Evolutionary conservation across 805 yeast genomes (phyloP).

Genomic region (Geotrichum ghanense): DNA sequence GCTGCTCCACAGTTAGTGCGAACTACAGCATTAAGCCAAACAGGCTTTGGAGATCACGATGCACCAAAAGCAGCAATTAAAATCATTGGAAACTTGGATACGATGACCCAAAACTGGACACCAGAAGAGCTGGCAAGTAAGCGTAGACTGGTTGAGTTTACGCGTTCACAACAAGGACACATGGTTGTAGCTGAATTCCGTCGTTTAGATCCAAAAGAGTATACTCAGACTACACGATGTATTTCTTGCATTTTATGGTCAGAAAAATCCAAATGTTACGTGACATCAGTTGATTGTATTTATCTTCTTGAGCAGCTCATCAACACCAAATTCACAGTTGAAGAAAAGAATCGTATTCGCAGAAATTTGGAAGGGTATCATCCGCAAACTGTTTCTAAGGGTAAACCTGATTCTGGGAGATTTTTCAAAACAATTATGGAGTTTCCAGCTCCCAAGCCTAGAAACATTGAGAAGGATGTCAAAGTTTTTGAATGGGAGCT

Average conservation of each 20-base stretch:
- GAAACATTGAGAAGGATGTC: conserved; percentile 60
- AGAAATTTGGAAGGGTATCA: conserved; percentile 53
- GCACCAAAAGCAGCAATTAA: conserved; percentile 21
- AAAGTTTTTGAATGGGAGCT: conserved; percentile 54
- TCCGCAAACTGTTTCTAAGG: conserved; percentile 48
- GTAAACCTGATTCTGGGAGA: conserved; percentile 27
- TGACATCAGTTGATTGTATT: conserved; percentile 58
- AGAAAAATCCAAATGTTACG: conserved; percentile 36
- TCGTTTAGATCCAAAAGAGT: conserved; percentile 28
- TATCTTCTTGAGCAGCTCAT: conserved; percentile 45
- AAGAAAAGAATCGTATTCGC: conserved; percentile 59
- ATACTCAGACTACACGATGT: conserved; percentile 32
- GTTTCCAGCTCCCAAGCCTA: conserved; percentile 51
- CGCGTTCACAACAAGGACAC: conserved; percentile 27
- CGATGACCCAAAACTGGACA: conserved; percentile 37
- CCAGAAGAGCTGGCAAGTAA: conserved; percentile 30
- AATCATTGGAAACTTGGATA: conserved; percentile 21
- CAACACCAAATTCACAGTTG: conserved; percentile 43
- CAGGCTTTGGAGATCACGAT: conserved; percentile 8
- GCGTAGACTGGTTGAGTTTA: conserved; percentile 40
- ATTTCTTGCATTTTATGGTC: conserved; percentile 52
- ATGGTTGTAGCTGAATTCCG: conserved; percentile 30
- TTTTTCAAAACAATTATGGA: conserved; percentile 44
- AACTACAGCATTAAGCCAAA: conserved; percentile 18
- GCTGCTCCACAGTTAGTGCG: conserved; percentile 17